Conservation (phyloP, 176 grass and related monocot genomes). For the Pontederia crassipes region DNA sequence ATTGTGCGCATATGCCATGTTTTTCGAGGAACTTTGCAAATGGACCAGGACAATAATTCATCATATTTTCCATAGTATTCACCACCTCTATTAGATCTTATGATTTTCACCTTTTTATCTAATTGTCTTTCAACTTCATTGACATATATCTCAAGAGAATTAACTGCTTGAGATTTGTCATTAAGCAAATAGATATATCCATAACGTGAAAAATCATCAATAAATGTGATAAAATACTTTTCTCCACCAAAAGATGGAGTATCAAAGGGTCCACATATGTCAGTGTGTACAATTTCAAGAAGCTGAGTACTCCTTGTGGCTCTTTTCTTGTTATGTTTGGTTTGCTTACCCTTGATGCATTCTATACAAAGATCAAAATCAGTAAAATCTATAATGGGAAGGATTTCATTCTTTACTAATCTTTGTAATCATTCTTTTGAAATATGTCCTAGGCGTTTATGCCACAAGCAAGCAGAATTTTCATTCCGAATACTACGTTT, state of each 20-base stretch:
- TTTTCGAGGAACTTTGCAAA: constrained; percentile 25
- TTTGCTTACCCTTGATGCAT: constrained; percentile 17
- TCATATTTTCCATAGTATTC: constrained; percentile 12
- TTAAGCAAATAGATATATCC: neutral
- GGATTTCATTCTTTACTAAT: constrained; percentile 26
- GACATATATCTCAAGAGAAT: constrained; percentile 4
- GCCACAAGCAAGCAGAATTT: constrained; percentile 10
- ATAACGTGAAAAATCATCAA: constrained; percentile 15
- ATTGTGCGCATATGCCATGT: constrained; percentile 1
- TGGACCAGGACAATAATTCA: constrained; percentile 9
- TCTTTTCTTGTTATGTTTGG: constrained; percentile 16
- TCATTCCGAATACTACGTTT: constrained; percentile 17
- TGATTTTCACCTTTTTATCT: constrained; percentile 25
- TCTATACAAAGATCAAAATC: constrained; percentile 11
- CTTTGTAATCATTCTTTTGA: constrained; percentile 23
- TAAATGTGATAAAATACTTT: constrained; percentile 25
- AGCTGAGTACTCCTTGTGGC: constrained; percentile 4
- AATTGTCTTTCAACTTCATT: constrained; percentile 23
- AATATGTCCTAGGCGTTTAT: constrained; percentile 19
- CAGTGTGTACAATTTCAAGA: constrained; percentile 19
- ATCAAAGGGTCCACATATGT: constrained; percentile 18
- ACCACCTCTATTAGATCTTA: constrained; percentile 20
- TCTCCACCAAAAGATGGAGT: constrained; percentile 14
- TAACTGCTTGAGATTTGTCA: neutral
- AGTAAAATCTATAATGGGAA: constrained; percentile 20